Base-by-base conservation (phyloP, 2,329 filamentous ascomycete genomes). In the Amauroascus niger region DNA sequence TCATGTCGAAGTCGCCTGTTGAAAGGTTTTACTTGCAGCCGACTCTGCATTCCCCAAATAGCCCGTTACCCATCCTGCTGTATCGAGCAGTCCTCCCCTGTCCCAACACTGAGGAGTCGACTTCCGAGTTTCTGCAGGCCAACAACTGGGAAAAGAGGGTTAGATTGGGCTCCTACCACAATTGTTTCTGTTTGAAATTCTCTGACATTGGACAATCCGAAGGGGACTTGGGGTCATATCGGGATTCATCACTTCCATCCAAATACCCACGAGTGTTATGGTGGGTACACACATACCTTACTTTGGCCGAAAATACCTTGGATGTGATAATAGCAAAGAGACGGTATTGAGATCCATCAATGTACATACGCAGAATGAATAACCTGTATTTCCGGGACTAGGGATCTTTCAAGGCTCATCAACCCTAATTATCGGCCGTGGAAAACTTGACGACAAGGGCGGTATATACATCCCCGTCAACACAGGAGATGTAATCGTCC, bases 211-310 rank as follows among this genome's bases (percentile, higher is more conserved):
- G 14, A 44, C 16, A 18, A 13, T 22, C 14, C 4, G 32, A 13
- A 63, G 55, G 63, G 63, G 32, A 57, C 56, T 40, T 66, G 62
- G 62, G 63, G 63, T 6, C 59, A 61, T 52, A 64, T 64, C 24
- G 54, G 40, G 8, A 58, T 52, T 13, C 56, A 56, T 22, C 64
- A 67, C 58, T 69, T 67, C 53, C 68, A 70, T 57, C 64, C 64
- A 22, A 67, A 69, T 20, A 66, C 66, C 2, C 67, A 70, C 58
- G 67, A 70, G 58, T 69, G 66, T 54, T 70, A 70, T 55, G 67
- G 66, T 65, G 58, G 56, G 40, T 39, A 40, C 43, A 44, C 22
- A 43, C 2, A 14, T 14, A 22, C 3, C 18, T 14, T 6, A 14
- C 11, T 5, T 28, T 11, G 18, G 26, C 4, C 26, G n/a, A n/a